These are phyloP conservation scores for Cercospora sp. DNA, from an alignment of 2,329 filamentous ascomycete species.

Conservation along the genomic window DNA sequence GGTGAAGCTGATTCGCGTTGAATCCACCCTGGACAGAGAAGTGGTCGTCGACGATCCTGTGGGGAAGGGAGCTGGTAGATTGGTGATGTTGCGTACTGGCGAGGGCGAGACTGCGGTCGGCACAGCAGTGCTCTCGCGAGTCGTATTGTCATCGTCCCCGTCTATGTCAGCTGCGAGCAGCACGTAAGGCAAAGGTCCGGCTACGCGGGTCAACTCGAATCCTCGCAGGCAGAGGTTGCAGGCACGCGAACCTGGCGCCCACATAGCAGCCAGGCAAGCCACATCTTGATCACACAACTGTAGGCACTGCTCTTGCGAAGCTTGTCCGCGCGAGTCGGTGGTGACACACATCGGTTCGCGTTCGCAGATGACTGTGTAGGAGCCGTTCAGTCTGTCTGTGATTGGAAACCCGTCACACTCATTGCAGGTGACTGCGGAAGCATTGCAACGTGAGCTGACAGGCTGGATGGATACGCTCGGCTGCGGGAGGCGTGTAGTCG, in stretches of 20 bases:
- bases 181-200: conserved; percentile 20
- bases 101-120: neutral
- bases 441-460: conserved; percentile 23
- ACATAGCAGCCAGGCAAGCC: conserved; percentile 30
- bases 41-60: neutral
- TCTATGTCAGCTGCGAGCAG: conserved; percentile 26
- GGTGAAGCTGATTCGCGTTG: neutral
- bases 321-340: conserved; percentile 19
- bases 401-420: conserved; percentile 27
- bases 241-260: conserved; percentile 20
- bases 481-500: neutral
- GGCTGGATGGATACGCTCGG: conserved; percentile 27
- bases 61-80: conserved; percentile 22
- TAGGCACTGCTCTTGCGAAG: conserved; percentile 28
- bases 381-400: conserved; percentile 30
- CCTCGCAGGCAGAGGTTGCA: conserved; percentile 32
- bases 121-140: conserved; percentile 6
- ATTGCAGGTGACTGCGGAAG: conserved; percentile 28
- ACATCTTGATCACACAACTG: conserved; percentile 32
- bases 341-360: conserved; percentile 29
- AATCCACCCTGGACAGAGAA: conserved; percentile 10
- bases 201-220: conserved; percentile 20
- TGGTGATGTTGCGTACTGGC: conserved; percentile 22
- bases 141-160: conserved; percentile 19
- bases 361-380: conserved; percentile 31